A percentile compares a stretch with the other conserved stretches of the same genome.
Evolutionary conservation across 352 stramenopile species (phyloP).

Genomic region (Phytopythium kandeliae): DNA sequence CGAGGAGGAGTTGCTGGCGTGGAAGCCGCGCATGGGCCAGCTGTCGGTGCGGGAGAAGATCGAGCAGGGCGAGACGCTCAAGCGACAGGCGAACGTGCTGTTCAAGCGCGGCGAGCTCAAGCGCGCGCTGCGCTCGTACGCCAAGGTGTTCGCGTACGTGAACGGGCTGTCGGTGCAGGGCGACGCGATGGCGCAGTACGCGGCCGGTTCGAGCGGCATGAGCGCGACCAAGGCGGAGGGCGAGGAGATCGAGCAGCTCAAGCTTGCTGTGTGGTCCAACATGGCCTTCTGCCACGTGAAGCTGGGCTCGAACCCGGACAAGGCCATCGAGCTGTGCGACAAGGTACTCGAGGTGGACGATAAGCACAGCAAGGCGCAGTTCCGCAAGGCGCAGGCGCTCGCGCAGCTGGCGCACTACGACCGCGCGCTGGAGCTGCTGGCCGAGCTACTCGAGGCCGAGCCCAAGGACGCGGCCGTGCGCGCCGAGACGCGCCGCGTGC

Average conservation of each 20-base stretch:
- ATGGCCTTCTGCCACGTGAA: conserved; percentile 83
- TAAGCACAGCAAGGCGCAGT: conserved; percentile 68
- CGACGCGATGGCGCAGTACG: conserved; percentile 78
- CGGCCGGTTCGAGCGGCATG: conserved; percentile 33
- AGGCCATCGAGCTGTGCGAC: conserved; percentile 59
- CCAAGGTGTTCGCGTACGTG: conserved; percentile 79
- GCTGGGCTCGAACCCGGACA: conserved; percentile 36
- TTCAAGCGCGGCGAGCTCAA: conserved; percentile 59
- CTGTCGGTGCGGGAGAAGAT: conserved; percentile 73
- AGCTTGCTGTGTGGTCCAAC: conserved; percentile 72
- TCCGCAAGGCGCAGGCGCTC: conserved; percentile 78
- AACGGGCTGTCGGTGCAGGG: conserved; percentile 71
- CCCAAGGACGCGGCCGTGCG: conserved; percentile 68
- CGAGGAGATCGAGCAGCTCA: conserved; percentile 51
- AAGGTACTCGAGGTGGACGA: conserved; percentile 67
- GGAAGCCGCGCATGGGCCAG: conserved; percentile 59
- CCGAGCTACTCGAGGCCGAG: conserved; percentile 43
- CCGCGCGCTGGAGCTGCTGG: conserved; percentile 46
- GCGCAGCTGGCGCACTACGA: conserved; percentile 52
- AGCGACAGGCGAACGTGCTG: conserved; percentile 70
- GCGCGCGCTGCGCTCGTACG: conserved; percentile 56
- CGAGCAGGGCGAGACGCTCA: conserved; percentile 61
- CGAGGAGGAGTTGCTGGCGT: conserved; percentile 49
- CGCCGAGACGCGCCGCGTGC: conserved; percentile 48
- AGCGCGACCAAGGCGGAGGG: conserved; percentile 46